Percentiles rank a stretch among this genome's conserved stretches.
These are phyloP conservation scores for Mrakiaceae sp. DNA, from an alignment of 1,284 basidiomycete species.

Conservation along the genomic window DNA sequence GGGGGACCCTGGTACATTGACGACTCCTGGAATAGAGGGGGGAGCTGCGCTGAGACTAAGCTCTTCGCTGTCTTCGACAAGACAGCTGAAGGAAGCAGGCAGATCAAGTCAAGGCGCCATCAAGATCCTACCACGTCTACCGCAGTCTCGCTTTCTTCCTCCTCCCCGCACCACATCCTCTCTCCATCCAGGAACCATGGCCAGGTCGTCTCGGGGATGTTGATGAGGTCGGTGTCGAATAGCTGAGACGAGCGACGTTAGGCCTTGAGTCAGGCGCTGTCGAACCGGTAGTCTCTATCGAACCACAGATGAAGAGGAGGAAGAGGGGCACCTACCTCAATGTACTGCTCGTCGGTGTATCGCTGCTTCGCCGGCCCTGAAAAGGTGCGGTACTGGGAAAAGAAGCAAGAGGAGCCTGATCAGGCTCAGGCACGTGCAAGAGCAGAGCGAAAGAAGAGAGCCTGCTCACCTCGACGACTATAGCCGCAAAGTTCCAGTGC, in stretches of 20 bases:
- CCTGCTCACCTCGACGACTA: constrained; percentile 27
- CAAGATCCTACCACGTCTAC: too few relatives aligned
- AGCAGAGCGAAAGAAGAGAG: constrained; percentile 1
- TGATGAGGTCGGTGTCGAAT: constrained; percentile 28
- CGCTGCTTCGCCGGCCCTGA: constrained; percentile 32
- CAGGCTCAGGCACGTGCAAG: background rate
- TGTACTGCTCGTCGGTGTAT: constrained; percentile 34
- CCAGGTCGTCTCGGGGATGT: too few relatives aligned
- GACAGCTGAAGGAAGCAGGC: too few relatives aligned
- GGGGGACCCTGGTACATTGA: too few relatives aligned
- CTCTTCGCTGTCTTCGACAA: too few relatives aligned
- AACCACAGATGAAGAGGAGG: background rate
- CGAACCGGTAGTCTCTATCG: background rate
- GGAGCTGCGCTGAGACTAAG: too few relatives aligned
- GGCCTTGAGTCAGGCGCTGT: background rate
- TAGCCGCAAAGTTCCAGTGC: constrained; percentile 34
- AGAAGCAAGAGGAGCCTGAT: background rate
- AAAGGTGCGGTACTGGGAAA: constrained; percentile 29
- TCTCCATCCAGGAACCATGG: too few relatives aligned
- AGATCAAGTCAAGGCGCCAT: too few relatives aligned
- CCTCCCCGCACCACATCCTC: too few relatives aligned
- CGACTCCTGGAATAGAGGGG: too few relatives aligned
- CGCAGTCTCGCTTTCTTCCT: too few relatives aligned
- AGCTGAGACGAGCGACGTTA: constrained; percentile 19
- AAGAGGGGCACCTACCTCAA: constrained; percentile 26